A percentile compares a stretch with the other conserved stretches of the same genome.
phyloP scores from a whole-genome alignment of 75 land plant species.

The Selaginella moellendorffii region DNA sequence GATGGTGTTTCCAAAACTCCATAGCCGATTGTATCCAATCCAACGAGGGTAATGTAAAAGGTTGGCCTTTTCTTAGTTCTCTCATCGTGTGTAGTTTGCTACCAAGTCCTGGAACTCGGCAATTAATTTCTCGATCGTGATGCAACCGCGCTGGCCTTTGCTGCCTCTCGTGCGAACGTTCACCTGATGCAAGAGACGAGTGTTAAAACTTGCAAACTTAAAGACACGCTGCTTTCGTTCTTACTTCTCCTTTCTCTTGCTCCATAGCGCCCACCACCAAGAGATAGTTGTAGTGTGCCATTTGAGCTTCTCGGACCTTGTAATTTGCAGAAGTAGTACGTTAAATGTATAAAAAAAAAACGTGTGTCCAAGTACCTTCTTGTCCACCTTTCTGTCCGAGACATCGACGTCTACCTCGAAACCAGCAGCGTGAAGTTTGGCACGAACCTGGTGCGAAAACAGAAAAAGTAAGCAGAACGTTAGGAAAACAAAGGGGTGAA shows the following conservation, averaged over 20 bases:
- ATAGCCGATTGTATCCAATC: too few relatives aligned
- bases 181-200: neutral
- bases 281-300: conserved; percentile 94
- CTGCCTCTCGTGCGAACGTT: neutral
- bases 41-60: too few relatives aligned
- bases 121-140: neutral
- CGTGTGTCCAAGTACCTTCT: conserved; percentile 46
- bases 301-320: conserved; percentile 94
- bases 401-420: conserved; percentile 75
- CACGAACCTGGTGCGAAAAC: conserved; percentile 40
- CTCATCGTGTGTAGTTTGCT: neutral
- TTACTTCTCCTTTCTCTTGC: conserved; percentile 43
- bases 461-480: neutral
- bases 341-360: neutral
- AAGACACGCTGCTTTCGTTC: neutral
- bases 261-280: conserved; percentile 92
- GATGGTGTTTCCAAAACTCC: too few relatives aligned
- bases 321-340: neutral
- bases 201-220: neutral
- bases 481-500: neutral
- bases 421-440: conserved; percentile 58
- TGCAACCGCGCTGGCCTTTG: neutral
- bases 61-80: too few relatives aligned
- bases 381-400: conserved; percentile 67
- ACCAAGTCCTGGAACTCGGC: neutral